Evolutionary conservation across 1,284 basidiomycete species (phyloP).

Genomic region (Trametes versicolor): DNA sequence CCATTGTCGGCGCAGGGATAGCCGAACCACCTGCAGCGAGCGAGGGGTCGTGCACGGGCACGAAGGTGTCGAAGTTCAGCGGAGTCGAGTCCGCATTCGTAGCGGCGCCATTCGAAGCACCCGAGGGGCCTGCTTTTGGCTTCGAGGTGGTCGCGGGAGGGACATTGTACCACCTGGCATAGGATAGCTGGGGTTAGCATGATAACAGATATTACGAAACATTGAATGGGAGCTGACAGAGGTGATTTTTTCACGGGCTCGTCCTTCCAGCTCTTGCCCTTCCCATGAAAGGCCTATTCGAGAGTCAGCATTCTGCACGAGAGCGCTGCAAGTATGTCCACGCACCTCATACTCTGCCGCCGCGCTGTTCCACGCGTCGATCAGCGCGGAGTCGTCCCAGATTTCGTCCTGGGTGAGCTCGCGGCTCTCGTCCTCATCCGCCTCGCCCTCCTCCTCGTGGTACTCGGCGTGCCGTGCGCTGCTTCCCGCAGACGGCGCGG

Average conservation of each 20-base stretch:
- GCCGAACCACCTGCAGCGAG: conserved; percentile 45
- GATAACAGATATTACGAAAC: conserved; percentile 1
- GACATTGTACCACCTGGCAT: conserved; percentile 76
- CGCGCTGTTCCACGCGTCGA: conserved; percentile 84
- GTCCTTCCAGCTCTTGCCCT: conserved; percentile 74
- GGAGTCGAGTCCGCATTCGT: conserved; percentile 58
- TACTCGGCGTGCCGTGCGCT: conserved; percentile 25
- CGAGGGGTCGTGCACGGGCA: conserved; percentile 73
- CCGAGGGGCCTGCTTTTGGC: conserved; percentile 19
- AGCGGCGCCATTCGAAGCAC: conserved; percentile 24
- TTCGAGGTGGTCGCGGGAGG: conserved; percentile 54
- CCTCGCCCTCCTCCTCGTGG: conserved; percentile 44
- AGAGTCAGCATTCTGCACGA: neutral
- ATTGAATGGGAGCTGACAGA: conserved; percentile 57
- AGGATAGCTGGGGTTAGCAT: neutral
- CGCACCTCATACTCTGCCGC: conserved; percentile 77
- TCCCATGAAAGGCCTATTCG: conserved; percentile 71
- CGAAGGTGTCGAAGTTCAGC: conserved; percentile 73
- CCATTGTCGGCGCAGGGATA: conserved; percentile 33
- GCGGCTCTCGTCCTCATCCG: conserved; percentile 61
- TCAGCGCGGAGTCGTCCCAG: conserved; percentile 85
- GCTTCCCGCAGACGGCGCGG: conserved; percentile 17
- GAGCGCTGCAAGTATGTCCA: neutral
- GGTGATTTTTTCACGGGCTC: conserved; percentile 74
- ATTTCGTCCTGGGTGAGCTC: conserved; percentile 76